Evolutionary conservation across 2,329 filamentous ascomycete genomes (phyloP), one percentile per base, ranked within the genome.

Genomic region (Hypocreales sp.): DNA sequence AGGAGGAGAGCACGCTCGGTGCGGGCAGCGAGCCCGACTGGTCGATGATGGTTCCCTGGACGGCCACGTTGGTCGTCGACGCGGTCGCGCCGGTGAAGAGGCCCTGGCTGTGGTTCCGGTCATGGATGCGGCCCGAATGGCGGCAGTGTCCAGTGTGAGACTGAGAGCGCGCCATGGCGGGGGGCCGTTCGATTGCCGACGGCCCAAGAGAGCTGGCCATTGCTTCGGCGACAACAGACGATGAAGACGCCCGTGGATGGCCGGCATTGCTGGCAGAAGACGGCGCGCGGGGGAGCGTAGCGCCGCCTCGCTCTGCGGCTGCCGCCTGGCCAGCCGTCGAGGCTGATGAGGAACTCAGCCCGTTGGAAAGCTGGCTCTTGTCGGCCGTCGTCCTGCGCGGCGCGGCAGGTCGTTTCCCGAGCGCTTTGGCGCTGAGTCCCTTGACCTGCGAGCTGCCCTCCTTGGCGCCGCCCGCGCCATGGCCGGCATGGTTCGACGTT

Each of bases 381-480:
- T 40, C 31, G 7, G 35, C 30, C n/a, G 29, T 31, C 4, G 31
- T 22, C 20, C 31, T 40, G 26, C 31, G 27, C 7, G 37, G 31
- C 8, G 37, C 37, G 5, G 38, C 50, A 8, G 60, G 59, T 25
- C 53, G 57, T 34, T 69, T 69, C 4, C 62, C 64, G 8, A 55
- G 51, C 14, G 60, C 56, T 38, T 65, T 67, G 11, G 53, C 48
- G 35, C 58, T 64, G 29, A 50, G 38, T 10, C 15, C 17, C 14
- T 22, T 15, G 12, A 6, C 2, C 2, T 4, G 29, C 8, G 24
- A 10, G 16, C 9, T 34, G 15, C 24, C 31, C 4, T 22, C 31
- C 18, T 26, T 33, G 15, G 23, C 29, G 8, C 15, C 22, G 4
- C 22, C 18, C 12, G 26, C 25, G 14, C 24, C 24, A 4, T 22